phyloP scores from a whole-genome alignment of 306 rosid genomes.

The Casuarina glauca region DNA sequence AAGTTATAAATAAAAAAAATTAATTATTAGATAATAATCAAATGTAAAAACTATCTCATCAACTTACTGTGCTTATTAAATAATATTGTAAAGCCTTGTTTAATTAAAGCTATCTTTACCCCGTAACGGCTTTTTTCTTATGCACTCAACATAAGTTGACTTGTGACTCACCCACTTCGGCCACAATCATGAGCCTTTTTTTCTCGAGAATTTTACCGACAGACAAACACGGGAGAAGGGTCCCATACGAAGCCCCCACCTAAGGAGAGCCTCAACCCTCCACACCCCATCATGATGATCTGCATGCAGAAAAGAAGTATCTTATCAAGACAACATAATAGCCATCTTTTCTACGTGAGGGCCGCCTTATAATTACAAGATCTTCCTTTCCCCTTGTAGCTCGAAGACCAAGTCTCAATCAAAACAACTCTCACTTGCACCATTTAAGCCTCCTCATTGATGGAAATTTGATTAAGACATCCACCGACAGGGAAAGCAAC shows the following conservation, averaged over 20 bases:
- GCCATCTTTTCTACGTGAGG: slow-evolving; percentile 1
- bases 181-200: not conserved
- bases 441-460: not conserved
- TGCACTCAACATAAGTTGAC: not conserved
- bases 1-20: too few relatives aligned
- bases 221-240: not conserved
- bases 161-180: not conserved
- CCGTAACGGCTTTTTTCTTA: too few relatives aligned
- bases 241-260: not conserved
- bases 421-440: not conserved
- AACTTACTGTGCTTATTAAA: too few relatives aligned
- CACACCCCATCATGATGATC: not conserved
- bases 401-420: not conserved
- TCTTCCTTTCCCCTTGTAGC: not conserved
- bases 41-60: too few relatives aligned
- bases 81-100: too few relatives aligned
- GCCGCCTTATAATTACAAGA: not conserved
- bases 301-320: not conserved
- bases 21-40: too few relatives aligned
- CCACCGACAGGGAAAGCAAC: not conserved
- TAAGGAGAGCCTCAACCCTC: not conserved
- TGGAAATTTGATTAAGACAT: not conserved
- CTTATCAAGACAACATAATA: not conserved
- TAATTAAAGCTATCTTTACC: too few relatives aligned
- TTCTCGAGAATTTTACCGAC: not conserved